Evolutionary conservation across 768 basidiomycete genomes (phyloP), one percentile per base, ranked within the genome.

Genomic region (Xerocomus spinulosus): DNA sequence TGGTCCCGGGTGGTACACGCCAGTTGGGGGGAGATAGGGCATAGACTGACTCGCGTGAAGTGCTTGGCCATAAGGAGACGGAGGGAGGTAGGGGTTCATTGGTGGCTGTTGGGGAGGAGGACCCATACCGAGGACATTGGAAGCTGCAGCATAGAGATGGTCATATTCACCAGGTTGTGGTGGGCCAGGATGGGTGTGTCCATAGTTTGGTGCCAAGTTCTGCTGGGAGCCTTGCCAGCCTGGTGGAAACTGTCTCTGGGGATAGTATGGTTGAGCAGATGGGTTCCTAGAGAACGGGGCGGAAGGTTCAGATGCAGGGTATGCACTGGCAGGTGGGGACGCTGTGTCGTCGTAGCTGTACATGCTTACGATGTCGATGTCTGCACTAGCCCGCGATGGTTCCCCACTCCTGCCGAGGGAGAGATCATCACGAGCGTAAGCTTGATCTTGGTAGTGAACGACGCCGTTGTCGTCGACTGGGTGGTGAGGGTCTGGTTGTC

Each of bases 121-220:
- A 0, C 77, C 81, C 79, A 87, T 82, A 14, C 88, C 88, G 14
- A 92, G 74, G 9, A 90, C 84, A 62, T 85, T 80, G 9, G 88
- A 87, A 9, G 89, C 89, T 13, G 87, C 88, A 9, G 78, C 76
- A 62, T 87, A 85, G 12, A 88, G 66, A 30, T 75, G 70, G 60
- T 82, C 79, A 54, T 79, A 81, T 44, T 77, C 75, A 26, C 64
- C 66, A 14, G 65, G 61, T 42, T 53, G 67, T 9, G 70, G 58
- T 50, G 64, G 51, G 13, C 54, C 49, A 32, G 48, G 52, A 17
- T 49, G 52, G 4, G 50, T 2, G 35, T 45, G 57, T 26, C 52
- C 60, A 21, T 64, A 60, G 23, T 49, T 51, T 9, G 60, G 55
- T 28, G 15, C 41, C 44, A 55, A 39, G 36, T 32, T 55, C 47